Percentiles rank a stretch among this genome's conserved stretches.
Conservation (phyloP, 2,329 filamentous ascomycete species). For the Microascus cirrosus region DNA sequence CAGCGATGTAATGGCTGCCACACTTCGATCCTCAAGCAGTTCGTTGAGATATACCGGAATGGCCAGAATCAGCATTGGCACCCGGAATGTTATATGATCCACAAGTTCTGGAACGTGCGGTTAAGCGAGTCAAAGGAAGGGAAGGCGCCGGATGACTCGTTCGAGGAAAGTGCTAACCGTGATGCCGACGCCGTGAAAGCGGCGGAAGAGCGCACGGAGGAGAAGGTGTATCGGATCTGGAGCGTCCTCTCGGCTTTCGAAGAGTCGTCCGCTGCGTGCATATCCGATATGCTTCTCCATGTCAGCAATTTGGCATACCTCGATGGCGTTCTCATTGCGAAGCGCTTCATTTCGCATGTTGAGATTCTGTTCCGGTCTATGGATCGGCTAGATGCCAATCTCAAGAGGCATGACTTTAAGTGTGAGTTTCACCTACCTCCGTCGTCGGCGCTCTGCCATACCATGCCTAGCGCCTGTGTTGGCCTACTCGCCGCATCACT, state of each 20-base stretch:
- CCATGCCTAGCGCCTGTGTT: not conserved
- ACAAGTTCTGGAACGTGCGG: constrained; percentile 99
- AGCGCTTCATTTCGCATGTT: constrained; percentile 92
- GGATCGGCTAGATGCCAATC: constrained; percentile 69
- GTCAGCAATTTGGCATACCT: constrained; percentile 96
- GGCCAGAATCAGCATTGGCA: constrained; percentile 99
- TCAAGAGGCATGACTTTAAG: constrained; percentile 26
- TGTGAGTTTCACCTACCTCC: constrained; percentile 1
- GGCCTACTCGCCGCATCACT: not conserved
- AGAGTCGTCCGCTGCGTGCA: constrained; percentile 94
- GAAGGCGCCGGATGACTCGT: constrained; percentile 25
- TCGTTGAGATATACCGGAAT: constrained; percentile 97
- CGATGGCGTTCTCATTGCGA: constrained; percentile 87
- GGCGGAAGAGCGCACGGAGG: constrained; percentile 89
- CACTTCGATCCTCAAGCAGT: constrained; percentile 95
- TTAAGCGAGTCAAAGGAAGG: constrained; percentile 52
- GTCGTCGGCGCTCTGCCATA: not conserved
- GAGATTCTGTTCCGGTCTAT: constrained; percentile 85
- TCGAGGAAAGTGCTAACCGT: constrained; percentile 49
- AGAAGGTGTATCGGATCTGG: constrained; percentile 97
- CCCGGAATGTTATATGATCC: constrained; percentile 99
- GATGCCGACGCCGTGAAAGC: constrained; percentile 55
- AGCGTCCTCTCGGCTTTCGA: constrained; percentile 95
- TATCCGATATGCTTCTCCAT: constrained; percentile 96
- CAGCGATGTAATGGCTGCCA: constrained; percentile 95